These are phyloP conservation scores for Dactylellina parvicollis DNA, from an alignment of 2,329 filamentous ascomycete species.

Conservation along the genomic window DNA sequence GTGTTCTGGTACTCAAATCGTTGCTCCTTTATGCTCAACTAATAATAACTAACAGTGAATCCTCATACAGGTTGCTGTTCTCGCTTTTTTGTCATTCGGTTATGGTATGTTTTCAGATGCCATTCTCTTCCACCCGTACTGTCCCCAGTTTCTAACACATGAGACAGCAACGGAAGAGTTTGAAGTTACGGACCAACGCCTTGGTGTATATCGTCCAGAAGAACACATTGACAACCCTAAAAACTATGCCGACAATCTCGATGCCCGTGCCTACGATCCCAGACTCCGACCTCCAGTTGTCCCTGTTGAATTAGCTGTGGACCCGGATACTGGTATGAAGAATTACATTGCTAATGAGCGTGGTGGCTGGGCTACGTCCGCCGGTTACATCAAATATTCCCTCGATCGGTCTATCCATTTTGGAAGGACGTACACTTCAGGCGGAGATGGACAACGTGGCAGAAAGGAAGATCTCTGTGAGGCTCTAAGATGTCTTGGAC, in stretches of 20 bases:
- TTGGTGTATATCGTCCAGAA: conserved; percentile 83
- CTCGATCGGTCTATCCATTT: conserved; percentile 79
- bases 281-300: conserved; percentile 83
- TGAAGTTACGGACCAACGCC: conserved; percentile 80
- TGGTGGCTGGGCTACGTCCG: conserved; percentile 87
- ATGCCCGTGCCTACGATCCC: conserved; percentile 82
- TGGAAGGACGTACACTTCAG: conserved; percentile 77
- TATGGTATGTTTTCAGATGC: conserved; percentile 68
- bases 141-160: not conserved
- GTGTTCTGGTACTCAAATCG: conserved; percentile 73
- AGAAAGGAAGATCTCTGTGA: conserved; percentile 82
- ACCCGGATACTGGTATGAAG: conserved; percentile 89
- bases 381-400: conserved; percentile 82
- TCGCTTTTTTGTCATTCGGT: conserved; percentile 82
- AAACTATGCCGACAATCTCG: conserved; percentile 84
- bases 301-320: conserved; percentile 76
- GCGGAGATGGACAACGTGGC: conserved; percentile 67
- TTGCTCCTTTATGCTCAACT: not conserved
- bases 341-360: conserved; percentile 96
- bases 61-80: conserved; percentile 72
- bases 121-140: not conserved
- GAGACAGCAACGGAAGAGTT: conserved; percentile 78
- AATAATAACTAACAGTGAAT: conserved; percentile 38
- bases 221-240: conserved; percentile 77
- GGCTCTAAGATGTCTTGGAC: conserved; percentile 78